Evolutionary conservation across 1,139 yeast species (phyloP).

Genomic region (Geotrichum reessii): DNA sequence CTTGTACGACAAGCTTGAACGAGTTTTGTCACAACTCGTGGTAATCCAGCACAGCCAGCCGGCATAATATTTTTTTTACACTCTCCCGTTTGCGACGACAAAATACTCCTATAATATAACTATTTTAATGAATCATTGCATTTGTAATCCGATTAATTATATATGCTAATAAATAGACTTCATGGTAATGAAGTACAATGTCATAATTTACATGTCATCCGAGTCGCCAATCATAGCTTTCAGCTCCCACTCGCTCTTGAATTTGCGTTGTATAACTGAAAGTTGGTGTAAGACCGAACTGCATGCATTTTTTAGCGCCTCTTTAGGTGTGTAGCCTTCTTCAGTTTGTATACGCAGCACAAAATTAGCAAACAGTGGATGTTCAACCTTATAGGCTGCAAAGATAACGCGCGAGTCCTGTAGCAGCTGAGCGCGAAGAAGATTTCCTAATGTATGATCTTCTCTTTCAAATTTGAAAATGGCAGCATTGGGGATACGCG

Average conservation of each 20-base stretch:
- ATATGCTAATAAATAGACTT: not conserved
- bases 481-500: conserved; percentile 93
- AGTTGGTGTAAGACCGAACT: conserved; percentile 74
- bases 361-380: conserved; percentile 93
- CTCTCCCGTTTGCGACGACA: not conserved
- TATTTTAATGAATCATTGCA: not conserved
- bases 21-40: not conserved
- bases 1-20: conserved; percentile 9
- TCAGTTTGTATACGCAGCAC: conserved; percentile 91
- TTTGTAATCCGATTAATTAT: not conserved
- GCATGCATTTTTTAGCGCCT: conserved; percentile 87
- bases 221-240: conserved; percentile 55
- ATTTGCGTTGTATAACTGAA: conserved; percentile 65
- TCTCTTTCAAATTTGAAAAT: conserved; percentile 90
- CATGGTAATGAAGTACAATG: not conserved
- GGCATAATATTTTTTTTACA: not conserved
- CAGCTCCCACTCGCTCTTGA: conserved; percentile 88
- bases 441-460: conserved; percentile 92
- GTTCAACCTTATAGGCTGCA: conserved; percentile 97
- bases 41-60: not conserved
- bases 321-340: conserved; percentile 87
- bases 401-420: conserved; percentile 83
- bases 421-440: conserved; percentile 77
- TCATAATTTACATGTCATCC: conserved; percentile 17
- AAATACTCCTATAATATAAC: not conserved